A percentile compares a stretch with the other conserved stretches of the same genome.
phyloP scores from a whole-genome alignment of 2,329 filamentous ascomycete species.

The Neofusicoccum sp. region DNA sequence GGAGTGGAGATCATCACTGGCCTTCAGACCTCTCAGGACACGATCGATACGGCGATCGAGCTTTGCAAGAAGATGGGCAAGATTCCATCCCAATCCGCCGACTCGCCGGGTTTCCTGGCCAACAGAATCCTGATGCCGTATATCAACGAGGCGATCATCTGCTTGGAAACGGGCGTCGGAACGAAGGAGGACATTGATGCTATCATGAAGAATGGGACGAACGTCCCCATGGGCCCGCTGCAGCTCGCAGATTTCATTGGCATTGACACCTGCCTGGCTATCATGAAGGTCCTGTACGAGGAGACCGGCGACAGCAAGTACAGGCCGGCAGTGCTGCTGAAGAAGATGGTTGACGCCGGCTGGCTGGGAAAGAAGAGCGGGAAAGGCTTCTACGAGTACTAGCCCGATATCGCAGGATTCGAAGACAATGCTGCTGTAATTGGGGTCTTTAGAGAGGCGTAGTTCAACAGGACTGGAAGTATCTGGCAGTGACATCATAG shows the following conservation, averaged over 20 bases:
- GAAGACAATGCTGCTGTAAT: no score
- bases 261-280: constrained; percentile 91
- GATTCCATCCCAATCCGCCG: constrained; percentile 81
- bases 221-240: constrained; percentile 96
- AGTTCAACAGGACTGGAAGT: no score
- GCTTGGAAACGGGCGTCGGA: constrained; percentile 90
- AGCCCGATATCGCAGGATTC: neutral
- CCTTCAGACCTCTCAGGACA: constrained; percentile 83
- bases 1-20: constrained; percentile 97
- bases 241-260: constrained; percentile 96
- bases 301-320: constrained; percentile 98
- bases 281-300: constrained; percentile 91
- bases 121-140: constrained; percentile 99
- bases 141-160: constrained; percentile 97
- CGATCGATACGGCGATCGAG: constrained; percentile 77
- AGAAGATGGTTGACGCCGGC: constrained; percentile 96
- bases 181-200: constrained; percentile 88
- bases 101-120: constrained; percentile 91
- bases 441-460: no score
- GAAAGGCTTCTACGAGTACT: constrained; percentile 94
- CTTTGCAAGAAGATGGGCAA: constrained; percentile 95
- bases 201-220: constrained; percentile 99
- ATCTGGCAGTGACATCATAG: constrained; percentile 3
- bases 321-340: constrained; percentile 80
- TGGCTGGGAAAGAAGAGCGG: constrained; percentile 98